Evolutionary conservation across 208 protist genomes (phyloP).

Genomic region (Trypanosoma avium): DNA sequence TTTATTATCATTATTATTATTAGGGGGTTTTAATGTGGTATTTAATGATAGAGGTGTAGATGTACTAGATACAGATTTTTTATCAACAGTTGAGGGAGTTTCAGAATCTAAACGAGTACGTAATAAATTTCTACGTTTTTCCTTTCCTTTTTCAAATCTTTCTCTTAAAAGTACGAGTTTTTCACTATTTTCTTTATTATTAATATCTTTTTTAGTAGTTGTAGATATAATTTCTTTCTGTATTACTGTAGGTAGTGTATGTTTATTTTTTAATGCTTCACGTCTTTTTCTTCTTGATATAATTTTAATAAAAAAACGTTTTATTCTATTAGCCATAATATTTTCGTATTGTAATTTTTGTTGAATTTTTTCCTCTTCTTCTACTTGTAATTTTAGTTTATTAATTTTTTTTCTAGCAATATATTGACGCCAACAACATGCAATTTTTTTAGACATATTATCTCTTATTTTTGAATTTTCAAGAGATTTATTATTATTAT

Average conservation of each 20-base stretch:
- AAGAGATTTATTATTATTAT: neutral
- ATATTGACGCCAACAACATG: constrained; percentile 23
- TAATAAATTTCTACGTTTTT: constrained; percentile 52
- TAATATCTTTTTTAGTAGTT: neutral
- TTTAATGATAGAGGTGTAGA: too few species aligned
- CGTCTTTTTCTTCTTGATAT: constrained; percentile 3
- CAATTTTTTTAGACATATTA: constrained; percentile 20
- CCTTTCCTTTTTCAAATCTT: constrained; percentile 56
- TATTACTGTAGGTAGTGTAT: neutral
- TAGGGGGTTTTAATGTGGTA: too few species aligned
- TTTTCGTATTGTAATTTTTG: constrained; percentile 18
- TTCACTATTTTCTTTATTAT: neutral
- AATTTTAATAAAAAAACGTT: constrained; percentile 15
- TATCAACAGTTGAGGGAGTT: neutral
- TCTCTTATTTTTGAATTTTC: neutral
- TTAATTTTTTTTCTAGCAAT: neutral
- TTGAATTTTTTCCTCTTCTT: neutral
- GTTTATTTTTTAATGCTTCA: constrained; percentile 9
- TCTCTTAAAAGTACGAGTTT: constrained; percentile 39
- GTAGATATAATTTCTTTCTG: neutral
- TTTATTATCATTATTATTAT: neutral
- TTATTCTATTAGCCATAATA: constrained; percentile 23
- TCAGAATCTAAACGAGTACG: constrained; percentile 1
- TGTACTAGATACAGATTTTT: neutral
- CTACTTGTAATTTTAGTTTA: neutral